phyloP scores from a whole-genome alignment of 306 rosid genomes.

The Erythrophleum fordii region DNA sequence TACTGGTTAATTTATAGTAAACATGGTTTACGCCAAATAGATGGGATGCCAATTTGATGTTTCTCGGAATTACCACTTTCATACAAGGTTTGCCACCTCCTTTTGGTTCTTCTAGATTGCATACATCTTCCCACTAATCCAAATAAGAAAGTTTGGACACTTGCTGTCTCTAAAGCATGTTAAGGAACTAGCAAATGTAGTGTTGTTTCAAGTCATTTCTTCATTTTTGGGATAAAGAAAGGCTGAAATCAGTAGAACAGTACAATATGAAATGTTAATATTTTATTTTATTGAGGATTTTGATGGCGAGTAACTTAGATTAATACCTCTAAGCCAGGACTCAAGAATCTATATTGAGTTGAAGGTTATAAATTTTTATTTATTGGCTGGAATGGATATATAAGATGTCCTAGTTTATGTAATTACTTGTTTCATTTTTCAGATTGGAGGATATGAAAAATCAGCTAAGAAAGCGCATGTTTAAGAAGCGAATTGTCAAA shows the following conservation, averaged over 20 bases:
- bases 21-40: too few relatives aligned
- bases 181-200: background rate
- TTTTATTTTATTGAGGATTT: conserved; percentile 17
- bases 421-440: conserved; percentile 39
- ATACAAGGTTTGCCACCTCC: background rate
- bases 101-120: background rate
- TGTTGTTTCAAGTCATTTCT: background rate
- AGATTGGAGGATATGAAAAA: conserved; percentile 90
- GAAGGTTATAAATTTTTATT: background rate
- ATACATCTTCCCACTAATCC: background rate
- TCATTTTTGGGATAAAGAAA: background rate
- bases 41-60: background rate
- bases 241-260: background rate
- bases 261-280: background rate
- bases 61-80: background rate
- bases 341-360: conserved; percentile 25
- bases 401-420: background rate
- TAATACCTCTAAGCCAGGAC: conserved; percentile 21
- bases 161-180: background rate
- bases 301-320: conserved; percentile 10
- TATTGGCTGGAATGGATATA: conserved; percentile 18
- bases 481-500: conserved; percentile 79
- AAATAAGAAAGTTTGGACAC: background rate
- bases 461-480: conserved; percentile 91
- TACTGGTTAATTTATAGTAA: too few relatives aligned